Evolutionary conservation across 192 early-diverging fungal genomes (phyloP).

Genomic region (Coemansia sp.): DNA sequence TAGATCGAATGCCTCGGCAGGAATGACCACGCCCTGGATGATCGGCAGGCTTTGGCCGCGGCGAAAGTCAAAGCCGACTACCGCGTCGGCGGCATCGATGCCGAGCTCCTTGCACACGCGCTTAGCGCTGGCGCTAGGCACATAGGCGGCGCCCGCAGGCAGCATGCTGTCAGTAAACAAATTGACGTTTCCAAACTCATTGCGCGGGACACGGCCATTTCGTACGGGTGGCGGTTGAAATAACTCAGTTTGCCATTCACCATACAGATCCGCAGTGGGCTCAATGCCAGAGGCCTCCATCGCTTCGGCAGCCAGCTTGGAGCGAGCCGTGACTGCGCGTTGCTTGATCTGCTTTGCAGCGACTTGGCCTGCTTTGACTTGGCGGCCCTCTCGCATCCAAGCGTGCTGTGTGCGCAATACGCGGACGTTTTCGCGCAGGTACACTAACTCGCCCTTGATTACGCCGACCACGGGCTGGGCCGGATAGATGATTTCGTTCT

Average conservation of each 20-base stretch:
- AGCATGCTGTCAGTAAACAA: slow-evolving; percentile 85
- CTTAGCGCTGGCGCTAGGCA: slow-evolving; percentile 62
- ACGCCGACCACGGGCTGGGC: slow-evolving; percentile 70
- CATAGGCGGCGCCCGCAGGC: slow-evolving; percentile 76
- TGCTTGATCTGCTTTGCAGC: slow-evolving; percentile 45
- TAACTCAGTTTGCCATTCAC: slow-evolving; percentile 85
- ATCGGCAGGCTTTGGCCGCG: slow-evolving; percentile 29
- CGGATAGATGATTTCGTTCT: slow-evolving; percentile 80
- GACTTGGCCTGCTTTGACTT: slow-evolving; percentile 16
- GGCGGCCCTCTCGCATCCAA: slow-evolving; percentile 59
- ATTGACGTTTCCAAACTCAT: slow-evolving; percentile 84
- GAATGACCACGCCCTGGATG: slow-evolving; percentile 40
- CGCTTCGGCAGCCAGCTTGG: slow-evolving; percentile 17
- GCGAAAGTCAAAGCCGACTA: slow-evolving; percentile 61
- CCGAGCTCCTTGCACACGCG: slow-evolving; percentile 74
- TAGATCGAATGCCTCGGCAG: slow-evolving; percentile 14
- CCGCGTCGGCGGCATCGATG: slow-evolving; percentile 82
- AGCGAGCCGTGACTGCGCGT: slow-evolving; percentile 13
- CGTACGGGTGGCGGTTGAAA: slow-evolving; percentile 65
- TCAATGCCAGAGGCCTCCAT: slow-evolving; percentile 11
- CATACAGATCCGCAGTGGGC: slow-evolving; percentile 59
- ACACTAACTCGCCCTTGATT: slow-evolving; percentile 78
- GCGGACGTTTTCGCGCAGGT: slow-evolving; percentile 74
- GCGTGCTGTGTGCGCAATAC: slow-evolving; percentile 65
- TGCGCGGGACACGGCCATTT: slow-evolving; percentile 79